phyloP scores from a whole-genome alignment of 257 asterid species.

The Verbena officinalis region DNA sequence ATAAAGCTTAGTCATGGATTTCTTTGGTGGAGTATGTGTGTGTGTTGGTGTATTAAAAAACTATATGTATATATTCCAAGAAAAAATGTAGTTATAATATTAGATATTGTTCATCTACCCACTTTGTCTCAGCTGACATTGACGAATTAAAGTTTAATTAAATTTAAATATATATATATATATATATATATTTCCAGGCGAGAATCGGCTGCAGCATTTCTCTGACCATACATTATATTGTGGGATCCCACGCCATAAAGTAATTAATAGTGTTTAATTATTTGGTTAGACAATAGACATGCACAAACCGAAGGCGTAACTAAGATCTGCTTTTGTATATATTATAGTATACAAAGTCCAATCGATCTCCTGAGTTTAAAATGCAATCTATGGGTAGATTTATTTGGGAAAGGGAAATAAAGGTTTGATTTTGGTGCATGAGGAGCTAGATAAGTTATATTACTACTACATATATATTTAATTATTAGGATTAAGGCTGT shows the following conservation, averaged over 20 bases:
- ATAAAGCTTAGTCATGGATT: conserved; percentile 32
- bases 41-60: background rate
- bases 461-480: background rate
- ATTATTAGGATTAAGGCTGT: conserved; percentile 22
- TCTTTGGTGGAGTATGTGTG: conserved; percentile 32
- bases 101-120: conserved; percentile 32
- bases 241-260: conserved; percentile 39
- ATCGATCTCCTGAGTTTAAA: background rate
- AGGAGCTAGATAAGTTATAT: background rate
- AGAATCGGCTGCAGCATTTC: conserved; percentile 27
- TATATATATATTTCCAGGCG: conserved; percentile 5
- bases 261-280: background rate
- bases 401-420: background rate
- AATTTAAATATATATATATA: too few species aligned
- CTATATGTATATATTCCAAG: too few species aligned
- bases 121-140: conserved; percentile 22
- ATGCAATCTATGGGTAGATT: background rate
- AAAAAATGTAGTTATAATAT: too few species aligned
- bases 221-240: conserved; percentile 30
- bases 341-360: background rate
- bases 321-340: background rate
- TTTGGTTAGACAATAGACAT: background rate
- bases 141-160: too few species aligned
- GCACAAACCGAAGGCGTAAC: background rate
- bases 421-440: background rate